Percentiles rank a stretch among this genome's conserved stretches.
Conservation (phyloP, 1,284 basidiomycete species). For the Cutaneotrichosporon dermatis region DNA sequence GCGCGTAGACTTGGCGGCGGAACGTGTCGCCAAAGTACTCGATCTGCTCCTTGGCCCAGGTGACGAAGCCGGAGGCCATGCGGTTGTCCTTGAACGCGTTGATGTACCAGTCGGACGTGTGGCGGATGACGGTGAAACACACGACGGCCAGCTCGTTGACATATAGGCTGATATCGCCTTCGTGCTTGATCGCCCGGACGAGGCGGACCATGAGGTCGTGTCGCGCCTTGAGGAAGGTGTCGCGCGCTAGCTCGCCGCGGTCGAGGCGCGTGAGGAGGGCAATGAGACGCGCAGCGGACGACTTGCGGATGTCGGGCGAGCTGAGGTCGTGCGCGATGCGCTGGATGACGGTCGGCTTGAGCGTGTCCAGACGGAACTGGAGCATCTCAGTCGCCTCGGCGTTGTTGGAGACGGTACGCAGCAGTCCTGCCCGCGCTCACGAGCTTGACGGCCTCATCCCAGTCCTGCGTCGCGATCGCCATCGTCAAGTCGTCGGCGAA, state of each 20-base stretch:
- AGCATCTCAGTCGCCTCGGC: conserved; percentile 31
- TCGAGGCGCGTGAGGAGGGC: conserved; percentile 68
- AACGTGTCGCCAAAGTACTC: conserved; percentile 81
- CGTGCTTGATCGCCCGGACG: conserved; percentile 79
- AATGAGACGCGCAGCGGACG: conserved; percentile 66
- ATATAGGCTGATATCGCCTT: conserved; percentile 62
- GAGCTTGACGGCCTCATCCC: conserved; percentile 76
- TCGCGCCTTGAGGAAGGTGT: conserved; percentile 76
- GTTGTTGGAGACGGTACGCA: conserved; percentile 54
- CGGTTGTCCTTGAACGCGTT: conserved; percentile 91
- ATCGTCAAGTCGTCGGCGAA: conserved; percentile 89
- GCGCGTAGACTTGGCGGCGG: conserved; percentile 82
- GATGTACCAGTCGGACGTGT: conserved; percentile 97
- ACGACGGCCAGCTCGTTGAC: conserved; percentile 48
- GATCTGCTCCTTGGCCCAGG: conserved; percentile 87
- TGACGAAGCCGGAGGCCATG: conserved; percentile 85
- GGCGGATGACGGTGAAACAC: conserved; percentile 47
- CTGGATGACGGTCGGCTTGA: conserved; percentile 66
- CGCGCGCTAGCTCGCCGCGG: conserved; percentile 72
- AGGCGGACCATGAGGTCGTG: conserved; percentile 69
- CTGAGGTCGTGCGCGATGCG: conserved; percentile 73
- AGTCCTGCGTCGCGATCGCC: conserved; percentile 81
- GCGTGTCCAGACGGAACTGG: conserved; percentile 59
- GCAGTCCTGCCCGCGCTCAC: conserved; percentile 75
- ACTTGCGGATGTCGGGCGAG: conserved; percentile 71